Evolutionary conservation across 1,139 yeast genomes (phyloP), one percentile per base, ranked within the genome.

Genomic region (Candida glucosophila): DNA sequence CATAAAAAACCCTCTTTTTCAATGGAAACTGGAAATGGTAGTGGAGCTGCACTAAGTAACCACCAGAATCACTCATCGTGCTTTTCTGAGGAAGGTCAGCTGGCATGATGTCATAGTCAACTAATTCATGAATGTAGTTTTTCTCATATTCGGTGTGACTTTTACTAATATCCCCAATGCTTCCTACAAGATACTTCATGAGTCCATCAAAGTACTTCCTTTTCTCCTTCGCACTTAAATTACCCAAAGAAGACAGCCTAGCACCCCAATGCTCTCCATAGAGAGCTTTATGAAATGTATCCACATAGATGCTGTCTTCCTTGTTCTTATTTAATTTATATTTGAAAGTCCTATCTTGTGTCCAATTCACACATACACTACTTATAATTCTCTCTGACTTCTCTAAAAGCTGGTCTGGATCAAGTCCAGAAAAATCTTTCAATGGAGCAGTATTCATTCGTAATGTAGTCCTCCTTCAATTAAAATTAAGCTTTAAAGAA

Each of bases 11-110:
- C 15, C 90, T 39, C 24, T 41, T 47, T 17, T 45, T 47, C 33
- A 74, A 50, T 4, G 75, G 72, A 34, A 57, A 58, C 9, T 70
- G 75, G 29, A 74, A 59, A 35, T 54, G 52, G 49, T 74, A 74
- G 30, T 53, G 58, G 14, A 71, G 58, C 38, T 36, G 38, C 5
- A 47, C 37, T 9, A 43, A 24, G 29, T 55, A 54, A 8, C 9
- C 18, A 7, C 12, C 21, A 7, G 12, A 11, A 19, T 19, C 12
- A n/a, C 9, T 13, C 33, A 33, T 32, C 49, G 5, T 40, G 40
- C 15, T 51, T 49, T 20, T 51, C 52, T 23, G 42, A 51, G 5
- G 41, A 33, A 36, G 10, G 31, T 29, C 17, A 29, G 22, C 12
- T 5, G 40, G 42, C 17, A 36, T 42, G 19, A 45, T 27, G 15